A percentile compares a stretch with the other conserved stretches of the same genome.
Evolutionary conservation across 331 rosid species (phyloP).

Genomic region (Malus hybrid): DNA sequence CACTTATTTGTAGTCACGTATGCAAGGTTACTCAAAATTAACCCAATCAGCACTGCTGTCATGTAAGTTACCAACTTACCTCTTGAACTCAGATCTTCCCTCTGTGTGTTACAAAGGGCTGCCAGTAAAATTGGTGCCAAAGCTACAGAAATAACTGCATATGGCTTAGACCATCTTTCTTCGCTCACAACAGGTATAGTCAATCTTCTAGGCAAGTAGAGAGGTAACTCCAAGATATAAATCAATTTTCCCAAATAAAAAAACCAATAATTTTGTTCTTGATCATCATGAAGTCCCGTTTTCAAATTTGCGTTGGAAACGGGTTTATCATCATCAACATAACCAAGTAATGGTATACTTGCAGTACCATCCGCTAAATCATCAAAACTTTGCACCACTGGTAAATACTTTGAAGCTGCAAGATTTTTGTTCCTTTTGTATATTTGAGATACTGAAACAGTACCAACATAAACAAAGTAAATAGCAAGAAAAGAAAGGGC

Average conservation of each 20-base stretch:
- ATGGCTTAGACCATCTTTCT: conserved; percentile 62
- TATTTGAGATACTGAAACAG: conserved; percentile 45
- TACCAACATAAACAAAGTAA: conserved; percentile 61
- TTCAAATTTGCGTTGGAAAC: not conserved
- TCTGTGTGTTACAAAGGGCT: conserved; percentile 22
- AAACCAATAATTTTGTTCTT: conserved; percentile 2
- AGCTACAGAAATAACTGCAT: conserved; percentile 51
- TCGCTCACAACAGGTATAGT: conserved; percentile 76
- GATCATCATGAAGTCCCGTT: conserved; percentile 10
- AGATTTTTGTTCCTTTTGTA: conserved; percentile 11
- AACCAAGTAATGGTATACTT: conserved; percentile 34
- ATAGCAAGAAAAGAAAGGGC: conserved; percentile 42
- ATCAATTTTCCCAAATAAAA: conserved; percentile 11
- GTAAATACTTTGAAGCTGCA: not conserved
- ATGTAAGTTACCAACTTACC: conserved; percentile 17
- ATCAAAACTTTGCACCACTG: not conserved
- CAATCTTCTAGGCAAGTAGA: conserved; percentile 67
- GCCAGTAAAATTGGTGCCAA: conserved; percentile 64
- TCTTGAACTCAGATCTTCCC: conserved; percentile 3
- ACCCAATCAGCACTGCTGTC: conserved; percentile 40
- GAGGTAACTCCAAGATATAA: conserved; percentile 50
- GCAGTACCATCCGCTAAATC: conserved; percentile 10
- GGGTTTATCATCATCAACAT: conserved; percentile 24
- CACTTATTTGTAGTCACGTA: conserved; percentile 36
- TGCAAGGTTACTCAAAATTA: conserved; percentile 33